Base-by-base conservation (phyloP, 495 filamentous ascomycete species). In the Pseudevernia furfuracea region DNA sequence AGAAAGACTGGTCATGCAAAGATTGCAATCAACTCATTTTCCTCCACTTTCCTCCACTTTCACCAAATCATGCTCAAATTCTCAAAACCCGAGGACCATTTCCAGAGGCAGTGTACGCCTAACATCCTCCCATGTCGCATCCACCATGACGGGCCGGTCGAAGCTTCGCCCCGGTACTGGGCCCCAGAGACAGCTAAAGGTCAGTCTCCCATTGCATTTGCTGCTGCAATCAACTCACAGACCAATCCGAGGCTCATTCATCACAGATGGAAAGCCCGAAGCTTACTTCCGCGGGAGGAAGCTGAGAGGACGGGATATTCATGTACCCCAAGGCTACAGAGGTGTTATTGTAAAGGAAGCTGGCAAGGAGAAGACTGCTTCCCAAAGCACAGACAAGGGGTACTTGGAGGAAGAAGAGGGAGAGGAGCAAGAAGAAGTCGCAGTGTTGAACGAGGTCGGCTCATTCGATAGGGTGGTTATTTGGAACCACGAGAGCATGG, bases 61-160 rank as follows among this genome's bases (percentile, higher is more conserved):
- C 28, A 46, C 17, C 30, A 52, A 59, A n/a, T 3, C 39, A 67
- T 67, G 65, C 44, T 67, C 14, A 63, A 56, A 55, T 11, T 67
- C 8, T 41, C 60, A n/a, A 38, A 36, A 9, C 15, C 41, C 2
- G 25, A 9, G 3, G 0, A 1, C 41, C 4, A 43, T 19, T 17
- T 46, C 21, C 44, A 28, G 14, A 58, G 41, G 32, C 81, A 82
- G 68, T 81, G 80, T 63, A 87, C 81, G 3, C 87, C 90, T 0
- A 88, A 97, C 73, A 77, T 97, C 48, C 82, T 97, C 25, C 93
- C 93, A 10, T 96, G 92, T 70, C 81, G 82, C 60, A 85, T 97
- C 69, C 82, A 93, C 68, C 86, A 95, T 71, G 82, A 89, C 71
- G 93, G 93, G 9, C 76, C 85, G 15, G 78, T 91, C 57, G 80